Evolutionary conservation across 345 rosid species (phyloP).

Genomic region (Eucalyptus regnans): DNA sequence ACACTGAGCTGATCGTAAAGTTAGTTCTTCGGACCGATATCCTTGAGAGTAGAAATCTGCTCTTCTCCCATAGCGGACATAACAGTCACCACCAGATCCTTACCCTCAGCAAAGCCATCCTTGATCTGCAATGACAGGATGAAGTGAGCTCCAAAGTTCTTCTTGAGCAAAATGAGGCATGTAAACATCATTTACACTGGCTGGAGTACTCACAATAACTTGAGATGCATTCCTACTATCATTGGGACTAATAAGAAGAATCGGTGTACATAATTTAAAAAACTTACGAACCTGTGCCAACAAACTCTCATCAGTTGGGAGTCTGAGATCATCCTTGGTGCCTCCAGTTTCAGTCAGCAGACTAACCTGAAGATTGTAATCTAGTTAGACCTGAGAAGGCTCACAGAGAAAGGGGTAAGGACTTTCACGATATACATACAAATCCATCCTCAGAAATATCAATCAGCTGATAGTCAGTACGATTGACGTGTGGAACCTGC

Average conservation of each 20-base stretch:
- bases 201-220: background rate
- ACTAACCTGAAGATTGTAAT: background rate
- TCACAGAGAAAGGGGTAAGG: background rate
- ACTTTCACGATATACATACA: background rate
- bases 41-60: background rate
- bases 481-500: background rate
- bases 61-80: background rate
- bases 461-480: conserved; percentile 1
- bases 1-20: background rate
- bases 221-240: background rate
- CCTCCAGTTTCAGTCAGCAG: background rate
- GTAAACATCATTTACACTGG: background rate
- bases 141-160: background rate
- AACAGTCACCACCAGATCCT: background rate
- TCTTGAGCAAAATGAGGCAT: background rate
- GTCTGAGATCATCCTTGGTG: background rate
- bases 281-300: background rate
- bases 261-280: background rate
- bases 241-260: background rate
- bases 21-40: conserved; percentile 2
- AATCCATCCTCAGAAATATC: background rate
- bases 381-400: background rate
- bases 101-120: background rate
- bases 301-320: background rate
- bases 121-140: background rate